These are phyloP conservation scores for Byssothecium circinans DNA, from an alignment of 2,329 filamentous ascomycete species.

Conservation along the genomic window DNA sequence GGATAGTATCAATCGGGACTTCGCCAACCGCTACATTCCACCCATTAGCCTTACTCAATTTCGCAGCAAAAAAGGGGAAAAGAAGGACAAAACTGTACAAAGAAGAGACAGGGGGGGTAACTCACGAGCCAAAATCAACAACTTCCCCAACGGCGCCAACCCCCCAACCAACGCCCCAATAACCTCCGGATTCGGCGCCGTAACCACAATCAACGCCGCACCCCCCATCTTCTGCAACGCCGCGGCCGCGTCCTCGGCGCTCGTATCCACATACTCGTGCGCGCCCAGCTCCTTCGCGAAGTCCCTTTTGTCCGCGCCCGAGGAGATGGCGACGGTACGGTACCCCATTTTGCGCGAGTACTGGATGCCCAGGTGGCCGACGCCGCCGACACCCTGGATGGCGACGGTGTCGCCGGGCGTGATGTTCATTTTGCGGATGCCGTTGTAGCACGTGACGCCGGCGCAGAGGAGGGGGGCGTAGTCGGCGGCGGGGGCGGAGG, in stretches of 20 bases:
- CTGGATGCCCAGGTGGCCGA: constrained; percentile 58
- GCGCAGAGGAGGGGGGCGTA: constrained; percentile 51
- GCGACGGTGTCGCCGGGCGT: constrained; percentile 51
- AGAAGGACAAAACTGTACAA: too few relatives aligned
- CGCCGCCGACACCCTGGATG: constrained; percentile 56
- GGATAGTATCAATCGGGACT: constrained; percentile 47
- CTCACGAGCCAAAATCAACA: constrained; percentile 60
- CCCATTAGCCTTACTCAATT: neutral
- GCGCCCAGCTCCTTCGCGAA: constrained; percentile 60
- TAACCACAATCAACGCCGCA: constrained; percentile 63
- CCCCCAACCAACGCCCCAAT: constrained; percentile 58
- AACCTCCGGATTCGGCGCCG: constrained; percentile 61
- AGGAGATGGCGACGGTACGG: constrained; percentile 55
- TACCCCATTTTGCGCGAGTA: constrained; percentile 57
- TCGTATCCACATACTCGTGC: constrained; percentile 59
- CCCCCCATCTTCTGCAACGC: constrained; percentile 62
- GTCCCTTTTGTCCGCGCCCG: constrained; percentile 54
- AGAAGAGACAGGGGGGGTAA: neutral
- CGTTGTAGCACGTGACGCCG: constrained; percentile 58
- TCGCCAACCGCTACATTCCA: constrained; percentile 45
- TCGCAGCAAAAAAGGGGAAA: neutral
- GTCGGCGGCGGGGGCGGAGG: constrained; percentile 49
- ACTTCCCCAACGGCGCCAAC: constrained; percentile 58
- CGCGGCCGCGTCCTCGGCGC: constrained; percentile 52
- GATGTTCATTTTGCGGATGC: constrained; percentile 53